Evolutionary conservation across 768 basidiomycete species (phyloP).

Genomic region (Lactarius pseudohatsudake): DNA sequence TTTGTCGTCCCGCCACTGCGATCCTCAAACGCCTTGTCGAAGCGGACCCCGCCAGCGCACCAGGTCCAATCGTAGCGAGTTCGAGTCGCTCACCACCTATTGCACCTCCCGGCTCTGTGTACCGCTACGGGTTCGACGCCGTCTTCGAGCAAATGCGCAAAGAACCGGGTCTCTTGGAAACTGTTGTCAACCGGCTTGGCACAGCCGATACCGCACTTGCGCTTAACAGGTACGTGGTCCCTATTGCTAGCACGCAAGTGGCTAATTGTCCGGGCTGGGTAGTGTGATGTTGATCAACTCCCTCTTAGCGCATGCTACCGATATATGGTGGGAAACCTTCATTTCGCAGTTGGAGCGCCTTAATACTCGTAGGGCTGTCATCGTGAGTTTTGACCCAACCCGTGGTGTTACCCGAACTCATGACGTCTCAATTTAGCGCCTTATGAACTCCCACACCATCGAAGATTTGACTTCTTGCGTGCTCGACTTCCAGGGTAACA

Average conservation of each 20-base stretch:
- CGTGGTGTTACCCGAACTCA: conserved; percentile 17
- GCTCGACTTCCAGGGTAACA: conserved; percentile 85
- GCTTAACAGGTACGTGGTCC: conserved; percentile 61
- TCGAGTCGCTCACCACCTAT: conserved; percentile 57
- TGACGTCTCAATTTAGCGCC: conserved; percentile 46
- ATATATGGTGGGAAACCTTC: conserved; percentile 77
- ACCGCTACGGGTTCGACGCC: conserved; percentile 78
- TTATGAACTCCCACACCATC: conserved; percentile 79
- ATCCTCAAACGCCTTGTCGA: conserved; percentile 89
- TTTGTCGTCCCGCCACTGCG: conserved; percentile 87
- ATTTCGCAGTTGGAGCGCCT: conserved; percentile 70
- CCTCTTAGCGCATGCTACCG: conserved; percentile 74
- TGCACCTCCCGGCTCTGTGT: conserved; percentile 67
- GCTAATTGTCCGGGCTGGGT: conserved; percentile 19
- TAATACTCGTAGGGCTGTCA: conserved; percentile 78
- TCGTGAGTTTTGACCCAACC: conserved; percentile 49
- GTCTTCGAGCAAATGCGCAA: conserved; percentile 83
- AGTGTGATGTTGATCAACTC: conserved; percentile 93
- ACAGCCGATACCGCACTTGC: conserved; percentile 86
- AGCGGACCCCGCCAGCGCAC: conserved; percentile 70
- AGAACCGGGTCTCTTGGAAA: conserved; percentile 69
- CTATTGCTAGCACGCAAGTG: conserved; percentile 15
- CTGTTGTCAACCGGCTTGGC: conserved; percentile 75
- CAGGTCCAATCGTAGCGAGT: conserved; percentile 56
- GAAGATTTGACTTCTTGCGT: conserved; percentile 83